Evolutionary conservation across 441 rosid genomes (phyloP), one percentile per base, ranked within the genome.

Genomic region (Dalechampia spathulata): DNA sequence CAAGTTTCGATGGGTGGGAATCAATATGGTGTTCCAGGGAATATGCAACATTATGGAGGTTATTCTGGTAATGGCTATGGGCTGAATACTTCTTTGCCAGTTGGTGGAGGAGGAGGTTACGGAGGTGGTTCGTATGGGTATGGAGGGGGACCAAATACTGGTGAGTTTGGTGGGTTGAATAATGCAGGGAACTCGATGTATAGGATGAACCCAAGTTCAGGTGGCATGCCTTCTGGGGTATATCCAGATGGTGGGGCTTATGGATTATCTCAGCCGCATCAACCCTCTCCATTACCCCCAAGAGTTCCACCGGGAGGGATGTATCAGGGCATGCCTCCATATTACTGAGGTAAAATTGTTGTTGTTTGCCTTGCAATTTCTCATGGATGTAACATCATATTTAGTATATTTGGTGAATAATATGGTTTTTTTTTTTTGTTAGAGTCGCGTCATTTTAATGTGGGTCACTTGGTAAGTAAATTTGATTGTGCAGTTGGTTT

Each of bases 301-400:
- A 79, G 95, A 64, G 83, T 78, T 75, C 89, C 87, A 28, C 87
- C 81, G 21, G 88, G 95, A 22, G 98, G 86, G 66, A 83, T 86
- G 85, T 88, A 85, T 61, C 93, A 82, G 6, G 81, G 77, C 56
- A 72, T 63, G 59, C 95, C 96, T 13, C 87, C 90, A 56, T 88
- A 82, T 68, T 78, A 69, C 63, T 86, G 79, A 88, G 96, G 89
- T 74, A 64, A 67, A 6, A 40, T 62, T 14, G 9, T 67, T 61
- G 36, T 30, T 38, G 0, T 61, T 41, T 38, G 27, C 17, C 7
- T 28, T 34, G n/a, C n/a, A 0, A 1, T 22, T 52, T 52, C 0
- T 14, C 5, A 22, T 9, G 14, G 7, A n/a, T 5, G 0, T 15
- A 23, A 0, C 25, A 3, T n/a, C 5, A 1, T 54, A 13, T 23